phyloP scores from a whole-genome alignment of 2,329 filamentous ascomycete species.

The Penicillium sp. region DNA sequence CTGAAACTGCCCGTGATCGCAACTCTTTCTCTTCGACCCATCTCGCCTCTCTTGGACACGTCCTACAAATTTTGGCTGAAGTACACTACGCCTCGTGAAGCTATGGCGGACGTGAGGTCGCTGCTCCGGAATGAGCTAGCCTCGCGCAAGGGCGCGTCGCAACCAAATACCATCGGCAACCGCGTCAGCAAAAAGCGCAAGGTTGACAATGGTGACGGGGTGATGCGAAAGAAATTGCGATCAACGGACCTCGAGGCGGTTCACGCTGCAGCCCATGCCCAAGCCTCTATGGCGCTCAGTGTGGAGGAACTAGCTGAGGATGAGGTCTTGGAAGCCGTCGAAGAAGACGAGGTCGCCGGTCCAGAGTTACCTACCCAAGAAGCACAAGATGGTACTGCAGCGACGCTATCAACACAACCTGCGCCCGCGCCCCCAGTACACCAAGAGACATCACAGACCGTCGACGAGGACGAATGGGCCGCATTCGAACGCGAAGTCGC shows the following conservation, averaged over 20 bases:
- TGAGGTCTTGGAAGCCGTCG: constrained; percentile 29
- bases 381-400: constrained; percentile 12
- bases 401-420: constrained; percentile 10
- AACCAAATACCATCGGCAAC: constrained; percentile 41
- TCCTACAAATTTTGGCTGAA: background rate
- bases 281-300: constrained; percentile 24
- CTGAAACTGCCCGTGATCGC: constrained; percentile 11
- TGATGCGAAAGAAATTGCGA: constrained; percentile 48
- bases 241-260: constrained; percentile 34
- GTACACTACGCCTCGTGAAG: background rate
- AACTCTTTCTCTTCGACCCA: constrained; percentile 1
- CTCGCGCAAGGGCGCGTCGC: constrained; percentile 68
- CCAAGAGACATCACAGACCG: constrained; percentile 23
- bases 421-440: constrained; percentile 5
- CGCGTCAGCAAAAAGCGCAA: constrained; percentile 58
- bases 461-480: constrained; percentile 82
- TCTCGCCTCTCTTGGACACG: background rate
- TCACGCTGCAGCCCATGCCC: constrained; percentile 37
- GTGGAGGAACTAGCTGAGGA: constrained; percentile 29
- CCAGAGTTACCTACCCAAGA: constrained; percentile 22
- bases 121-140: constrained; percentile 77
- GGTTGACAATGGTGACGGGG: constrained; percentile 45
- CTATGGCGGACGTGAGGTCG: constrained; percentile 77
- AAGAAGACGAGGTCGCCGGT: constrained; percentile 29
- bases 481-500: constrained; percentile 84